phyloP scores from a whole-genome alignment of 2,329 filamentous ascomycete genomes.

The Sodiomyces alkalinus region DNA sequence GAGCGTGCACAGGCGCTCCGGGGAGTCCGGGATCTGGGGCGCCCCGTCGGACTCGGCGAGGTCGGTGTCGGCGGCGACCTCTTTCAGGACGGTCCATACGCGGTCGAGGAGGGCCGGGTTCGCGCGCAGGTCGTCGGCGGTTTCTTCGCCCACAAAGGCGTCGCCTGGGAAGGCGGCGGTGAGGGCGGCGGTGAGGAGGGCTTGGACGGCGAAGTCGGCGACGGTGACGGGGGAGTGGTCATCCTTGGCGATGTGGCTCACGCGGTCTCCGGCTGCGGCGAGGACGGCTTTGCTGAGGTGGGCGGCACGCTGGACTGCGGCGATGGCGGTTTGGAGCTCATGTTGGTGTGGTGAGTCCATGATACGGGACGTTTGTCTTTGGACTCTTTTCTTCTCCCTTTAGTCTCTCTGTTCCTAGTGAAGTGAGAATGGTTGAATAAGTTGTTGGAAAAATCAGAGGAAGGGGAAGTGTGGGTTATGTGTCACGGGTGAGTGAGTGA shows the following conservation, averaged over 20 bases:
- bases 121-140: constrained; percentile 28
- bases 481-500: too few species aligned
- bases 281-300: constrained; percentile 34
- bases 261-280: constrained; percentile 27
- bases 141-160: constrained; percentile 39
- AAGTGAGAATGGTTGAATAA: too few species aligned
- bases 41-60: constrained; percentile 10
- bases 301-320: constrained; percentile 28
- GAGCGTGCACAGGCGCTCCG: constrained; percentile 32
- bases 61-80: constrained; percentile 14
- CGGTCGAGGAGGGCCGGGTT: constrained; percentile 26
- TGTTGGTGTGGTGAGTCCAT: constrained; percentile 27
- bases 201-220: constrained; percentile 44
- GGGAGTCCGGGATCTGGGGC: constrained; percentile 19
- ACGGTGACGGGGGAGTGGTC: constrained; percentile 43
- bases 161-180: constrained; percentile 34
- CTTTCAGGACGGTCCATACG: constrained; percentile 30
- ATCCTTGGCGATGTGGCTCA: constrained; percentile 26
- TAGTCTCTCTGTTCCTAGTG: too few species aligned
- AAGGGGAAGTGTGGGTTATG: not conserved
- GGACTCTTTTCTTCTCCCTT: too few species aligned
- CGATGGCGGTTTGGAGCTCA: constrained; percentile 27
- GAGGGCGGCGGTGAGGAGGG: constrained; percentile 34
- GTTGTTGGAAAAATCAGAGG: not conserved
- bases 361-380: not conserved